These are phyloP conservation scores for Yarrowia divulgata DNA, from an alignment of 805 yeast genomes.

Conservation along the genomic window DNA sequence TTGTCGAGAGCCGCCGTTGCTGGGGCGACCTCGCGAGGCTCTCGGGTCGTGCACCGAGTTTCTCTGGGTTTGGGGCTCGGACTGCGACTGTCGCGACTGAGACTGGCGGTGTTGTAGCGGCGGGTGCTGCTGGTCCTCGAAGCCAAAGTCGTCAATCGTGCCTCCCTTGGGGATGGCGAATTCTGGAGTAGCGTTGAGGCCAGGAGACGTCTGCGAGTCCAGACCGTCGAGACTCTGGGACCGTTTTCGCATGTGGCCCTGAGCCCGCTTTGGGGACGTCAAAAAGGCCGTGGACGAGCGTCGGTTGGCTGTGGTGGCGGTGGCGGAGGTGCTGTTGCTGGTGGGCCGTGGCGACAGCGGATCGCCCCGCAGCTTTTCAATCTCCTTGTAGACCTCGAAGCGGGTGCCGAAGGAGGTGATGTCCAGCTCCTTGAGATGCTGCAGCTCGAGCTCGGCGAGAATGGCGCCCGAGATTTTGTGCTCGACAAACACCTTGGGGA, in stretches of 20 bases:
- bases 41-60: conserved; percentile 3
- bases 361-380: conserved; percentile 60
- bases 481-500: conserved; percentile 80
- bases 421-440: conserved; percentile 88
- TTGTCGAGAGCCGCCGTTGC: background rate
- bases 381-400: conserved; percentile 88
- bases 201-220: background rate
- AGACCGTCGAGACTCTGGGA: conserved; percentile 19
- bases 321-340: too few species aligned
- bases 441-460: conserved; percentile 80
- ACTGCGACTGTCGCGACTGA: background rate
- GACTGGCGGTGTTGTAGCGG: background rate
- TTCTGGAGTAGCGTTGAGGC: background rate
- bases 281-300: conserved; percentile 3
- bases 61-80: conserved; percentile 5
- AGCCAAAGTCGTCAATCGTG: conserved; percentile 33
- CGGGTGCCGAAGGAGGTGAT: conserved; percentile 94
- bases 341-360: conserved; percentile 17
- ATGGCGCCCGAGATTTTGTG: conserved; percentile 92
- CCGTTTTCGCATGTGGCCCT: conserved; percentile 26
- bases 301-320: background rate
- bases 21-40: too few species aligned
- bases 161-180: conserved; percentile 23
- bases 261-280: conserved; percentile 3
- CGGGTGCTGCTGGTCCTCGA: background rate